phyloP scores from a whole-genome alignment of 495 filamentous ascomycete species.

The Bacidia gigantensis region DNA sequence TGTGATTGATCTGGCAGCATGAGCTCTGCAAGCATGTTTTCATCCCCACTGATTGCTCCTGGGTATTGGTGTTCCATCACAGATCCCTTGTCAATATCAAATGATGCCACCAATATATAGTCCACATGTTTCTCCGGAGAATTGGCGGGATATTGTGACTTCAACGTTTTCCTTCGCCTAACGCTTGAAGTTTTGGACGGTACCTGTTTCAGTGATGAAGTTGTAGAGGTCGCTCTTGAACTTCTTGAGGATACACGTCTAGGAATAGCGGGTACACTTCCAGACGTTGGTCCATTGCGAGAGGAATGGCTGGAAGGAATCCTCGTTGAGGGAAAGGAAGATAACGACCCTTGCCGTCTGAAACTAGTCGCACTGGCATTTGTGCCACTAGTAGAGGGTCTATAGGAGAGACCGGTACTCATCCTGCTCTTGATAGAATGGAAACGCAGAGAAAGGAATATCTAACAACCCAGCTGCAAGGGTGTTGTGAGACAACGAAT shows the following conservation, averaged over 20 bases:
- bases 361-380: slow-evolving; percentile 17
- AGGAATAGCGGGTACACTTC: slow-evolving; percentile 39
- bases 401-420: slow-evolving; percentile 32
- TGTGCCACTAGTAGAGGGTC: slow-evolving; percentile 27
- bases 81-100: slow-evolving; percentile 89
- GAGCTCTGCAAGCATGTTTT: slow-evolving; percentile 93
- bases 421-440: slow-evolving; percentile 19
- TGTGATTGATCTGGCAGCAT: slow-evolving; percentile 98
- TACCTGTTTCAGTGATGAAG: slow-evolving; percentile 31
- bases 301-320: slow-evolving; percentile 37
- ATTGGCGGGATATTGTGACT: slow-evolving; percentile 76
- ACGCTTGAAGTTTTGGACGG: not conserved
- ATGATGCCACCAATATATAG: slow-evolving; percentile 96
- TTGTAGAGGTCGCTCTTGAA: slow-evolving; percentile 29
- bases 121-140: slow-evolving; percentile 85
- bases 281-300: slow-evolving; percentile 40
- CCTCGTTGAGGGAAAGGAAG: slow-evolving; percentile 44
- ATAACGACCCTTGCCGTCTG: slow-evolving; percentile 39
- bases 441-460: not conserved
- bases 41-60: slow-evolving; percentile 87
- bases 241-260: slow-evolving; percentile 39
- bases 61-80: slow-evolving; percentile 99
- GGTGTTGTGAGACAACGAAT: not conserved
- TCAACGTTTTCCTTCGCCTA: slow-evolving; percentile 38
- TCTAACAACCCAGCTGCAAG: not conserved